A percentile compares a stretch with the other conserved stretches of the same genome.
phyloP scores from a whole-genome alignment of 768 basidiomycete species.

The Phallus indusiatus region DNA sequence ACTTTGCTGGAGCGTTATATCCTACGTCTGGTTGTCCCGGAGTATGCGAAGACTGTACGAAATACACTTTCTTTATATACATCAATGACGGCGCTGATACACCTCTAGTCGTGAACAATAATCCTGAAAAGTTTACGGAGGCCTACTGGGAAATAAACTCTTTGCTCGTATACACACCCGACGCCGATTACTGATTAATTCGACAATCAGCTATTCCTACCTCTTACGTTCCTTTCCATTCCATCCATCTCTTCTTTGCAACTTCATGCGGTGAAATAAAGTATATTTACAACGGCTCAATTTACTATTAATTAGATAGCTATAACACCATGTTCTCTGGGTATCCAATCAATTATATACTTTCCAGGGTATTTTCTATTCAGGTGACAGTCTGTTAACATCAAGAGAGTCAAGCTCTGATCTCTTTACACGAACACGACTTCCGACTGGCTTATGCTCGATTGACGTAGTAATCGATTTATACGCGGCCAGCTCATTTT shows the following conservation, averaged over 20 bases:
- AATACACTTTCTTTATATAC: background rate
- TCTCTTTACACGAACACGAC: slow-evolving; percentile 29
- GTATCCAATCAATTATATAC: background rate
- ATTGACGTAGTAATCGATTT: slow-evolving; percentile 10
- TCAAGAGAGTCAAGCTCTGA: slow-evolving; percentile 37
- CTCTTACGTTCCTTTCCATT: too few relatives aligned
- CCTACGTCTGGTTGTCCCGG: slow-evolving; percentile 27
- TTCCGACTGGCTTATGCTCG: slow-evolving; percentile 9
- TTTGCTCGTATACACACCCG: slow-evolving; percentile 38
- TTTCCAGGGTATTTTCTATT: background rate
- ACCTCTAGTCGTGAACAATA: slow-evolving; percentile 43
- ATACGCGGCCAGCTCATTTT: slow-evolving; percentile 10
- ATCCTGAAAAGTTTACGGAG: slow-evolving; percentile 46
- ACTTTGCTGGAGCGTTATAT: slow-evolving; percentile 42
- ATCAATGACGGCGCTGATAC: background rate
- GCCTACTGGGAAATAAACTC: slow-evolving; percentile 67
- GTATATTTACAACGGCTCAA: too few relatives aligned
- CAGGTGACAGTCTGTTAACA: slow-evolving; percentile 20
- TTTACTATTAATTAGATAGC: too few relatives aligned
- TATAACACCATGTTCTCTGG: too few relatives aligned
- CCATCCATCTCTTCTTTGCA: too few relatives aligned
- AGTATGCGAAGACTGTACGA: slow-evolving; percentile 40
- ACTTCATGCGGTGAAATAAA: too few relatives aligned
- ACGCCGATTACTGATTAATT: background rate
- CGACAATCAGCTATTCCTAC: background rate